These are phyloP conservation scores for Acorus gramineus DNA, from an alignment of 106 monocot species.

Conservation along the genomic window DNA sequence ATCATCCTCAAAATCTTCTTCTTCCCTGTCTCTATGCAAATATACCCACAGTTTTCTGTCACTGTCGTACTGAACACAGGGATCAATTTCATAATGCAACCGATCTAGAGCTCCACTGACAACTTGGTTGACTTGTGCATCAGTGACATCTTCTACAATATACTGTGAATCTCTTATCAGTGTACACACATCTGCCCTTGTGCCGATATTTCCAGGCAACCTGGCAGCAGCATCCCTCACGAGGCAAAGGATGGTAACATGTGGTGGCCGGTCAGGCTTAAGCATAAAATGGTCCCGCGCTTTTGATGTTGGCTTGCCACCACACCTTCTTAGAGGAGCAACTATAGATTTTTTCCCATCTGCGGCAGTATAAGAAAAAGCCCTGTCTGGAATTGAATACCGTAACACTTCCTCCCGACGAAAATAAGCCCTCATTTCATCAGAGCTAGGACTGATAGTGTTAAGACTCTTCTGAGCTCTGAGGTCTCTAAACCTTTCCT, in stretches of 20 bases:
- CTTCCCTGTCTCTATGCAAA: slow-evolving; percentile 80
- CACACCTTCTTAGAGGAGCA: slow-evolving; percentile 86
- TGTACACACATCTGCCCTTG: slow-evolving; percentile 92
- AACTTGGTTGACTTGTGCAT: slow-evolving; percentile 73
- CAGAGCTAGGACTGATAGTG: slow-evolving; percentile 77
- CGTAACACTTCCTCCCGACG: slow-evolving; percentile 66
- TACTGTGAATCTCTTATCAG: slow-evolving; percentile 90
- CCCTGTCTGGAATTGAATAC: slow-evolving; percentile 87
- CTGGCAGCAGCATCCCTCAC: slow-evolving; percentile 93
- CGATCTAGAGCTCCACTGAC: slow-evolving; percentile 96
- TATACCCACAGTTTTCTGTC: slow-evolving; percentile 97
- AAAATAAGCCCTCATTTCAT: slow-evolving; percentile 76
- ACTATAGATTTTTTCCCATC: slow-evolving; percentile 90
- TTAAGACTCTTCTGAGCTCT: slow-evolving; percentile 87
- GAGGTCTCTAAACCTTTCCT: slow-evolving; percentile 87
- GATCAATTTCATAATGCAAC: slow-evolving; percentile 95
- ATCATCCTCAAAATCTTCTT: slow-evolving; percentile 99
- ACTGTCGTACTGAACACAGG: slow-evolving; percentile 81
- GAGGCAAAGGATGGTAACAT: slow-evolving; percentile 91
- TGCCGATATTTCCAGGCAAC: slow-evolving; percentile 89
- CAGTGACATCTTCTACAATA: slow-evolving; percentile 72
- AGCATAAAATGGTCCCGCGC: slow-evolving; percentile 97
- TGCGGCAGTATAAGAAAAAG: slow-evolving; percentile 75
- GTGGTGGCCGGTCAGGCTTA: slow-evolving; percentile 75
- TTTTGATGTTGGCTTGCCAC: slow-evolving; percentile 95